Evolutionary conservation across 164 flowering plant species (phyloP), one percentile per base, ranked within the genome.

Genomic region (Tetrastigma voinierianum): DNA sequence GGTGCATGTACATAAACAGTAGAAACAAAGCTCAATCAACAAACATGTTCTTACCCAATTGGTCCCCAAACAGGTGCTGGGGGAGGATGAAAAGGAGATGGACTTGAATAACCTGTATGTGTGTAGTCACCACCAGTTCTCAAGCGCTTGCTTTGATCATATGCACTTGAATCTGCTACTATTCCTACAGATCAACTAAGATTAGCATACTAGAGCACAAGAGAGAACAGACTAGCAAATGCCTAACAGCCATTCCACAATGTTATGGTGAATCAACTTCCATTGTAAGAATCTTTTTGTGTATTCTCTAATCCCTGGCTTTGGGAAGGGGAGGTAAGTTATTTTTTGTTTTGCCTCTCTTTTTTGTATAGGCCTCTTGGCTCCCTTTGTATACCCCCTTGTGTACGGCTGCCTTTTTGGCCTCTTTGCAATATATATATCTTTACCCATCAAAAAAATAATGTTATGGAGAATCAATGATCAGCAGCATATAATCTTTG

Each of bases 21-120:
- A 64, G 51, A 64, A 4, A 10, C 21, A 64, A 44, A 46, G 48
- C 51, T 25, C 23, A 16, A 55, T 13, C 45, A 16, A 18, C 18
- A 61, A 52, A 59, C 15, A 62, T 59, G 16, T 45, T 9, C 67
- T 62, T 77, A 96, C 99, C 96, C 97, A 67, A 89, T 97, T 47
- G 93, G 97, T 64, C 87, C 99, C 99, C 99, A 96, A 72, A 90
- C 88, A 76, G 96, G 89, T 47, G 89, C 62, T 40, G 99, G 88
- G 53, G 93, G 87, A 68, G 93, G 90, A 68, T 90, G 97, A 72
- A 84, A 90, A 77, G 95, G 89, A 72, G 94, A 83, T 70, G 99
- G 91, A 74, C 87, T 87, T 65, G 90, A 74, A 81, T 89, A 96
- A 54, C 85, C 97, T 21, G 87, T 73, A 60, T 90, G 95, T 43